Conservation (phyloP, 768 basidiomycete species). For the Lentinula aciculospora region DNA sequence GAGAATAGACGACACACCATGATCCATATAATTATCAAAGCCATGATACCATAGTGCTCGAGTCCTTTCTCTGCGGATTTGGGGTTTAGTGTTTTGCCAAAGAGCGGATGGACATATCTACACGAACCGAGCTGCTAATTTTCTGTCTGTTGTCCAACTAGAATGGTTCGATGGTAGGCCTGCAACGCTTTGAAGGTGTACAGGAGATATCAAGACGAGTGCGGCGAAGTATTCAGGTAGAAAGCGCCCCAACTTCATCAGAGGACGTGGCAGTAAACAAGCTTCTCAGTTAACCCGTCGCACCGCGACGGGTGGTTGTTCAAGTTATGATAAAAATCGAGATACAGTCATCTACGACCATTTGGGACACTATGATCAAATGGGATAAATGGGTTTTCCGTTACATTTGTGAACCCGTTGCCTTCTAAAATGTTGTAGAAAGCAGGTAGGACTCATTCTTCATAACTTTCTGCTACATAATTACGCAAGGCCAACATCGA, state of each 20-base stretch:
- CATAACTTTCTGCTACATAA: too few relatives aligned
- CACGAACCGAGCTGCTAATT: conserved; percentile 50
- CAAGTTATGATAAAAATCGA: too few relatives aligned
- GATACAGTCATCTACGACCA: too few relatives aligned
- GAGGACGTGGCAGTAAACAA: conserved; percentile 18
- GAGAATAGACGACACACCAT: conserved; percentile 41
- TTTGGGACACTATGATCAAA: too few relatives aligned
- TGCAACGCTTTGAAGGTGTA: conserved; percentile 22
- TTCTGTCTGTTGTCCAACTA: conserved; percentile 55
- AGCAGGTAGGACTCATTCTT: too few relatives aligned
- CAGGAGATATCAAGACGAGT: conserved; percentile 30
- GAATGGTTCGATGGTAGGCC: conserved; percentile 26
- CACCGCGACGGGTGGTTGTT: too few relatives aligned
- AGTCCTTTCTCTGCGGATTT: conserved; percentile 50
- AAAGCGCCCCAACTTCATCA: conserved; percentile 45
- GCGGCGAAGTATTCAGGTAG: conserved; percentile 47
- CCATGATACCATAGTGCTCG: conserved; percentile 89
- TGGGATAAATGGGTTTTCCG: too few relatives aligned
- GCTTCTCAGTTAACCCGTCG: conserved; percentile 29
- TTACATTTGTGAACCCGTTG: too few relatives aligned
- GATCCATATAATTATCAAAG: conserved; percentile 81
- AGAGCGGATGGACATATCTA: neutral
- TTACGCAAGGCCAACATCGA: too few relatives aligned
- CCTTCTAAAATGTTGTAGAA: too few relatives aligned
- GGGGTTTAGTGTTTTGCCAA: neutral